A percentile compares a stretch with the other conserved stretches of the same genome.
Conservation (phyloP, 2,329 filamentous ascomycete genomes). For the Mariannaea sp. region DNA sequence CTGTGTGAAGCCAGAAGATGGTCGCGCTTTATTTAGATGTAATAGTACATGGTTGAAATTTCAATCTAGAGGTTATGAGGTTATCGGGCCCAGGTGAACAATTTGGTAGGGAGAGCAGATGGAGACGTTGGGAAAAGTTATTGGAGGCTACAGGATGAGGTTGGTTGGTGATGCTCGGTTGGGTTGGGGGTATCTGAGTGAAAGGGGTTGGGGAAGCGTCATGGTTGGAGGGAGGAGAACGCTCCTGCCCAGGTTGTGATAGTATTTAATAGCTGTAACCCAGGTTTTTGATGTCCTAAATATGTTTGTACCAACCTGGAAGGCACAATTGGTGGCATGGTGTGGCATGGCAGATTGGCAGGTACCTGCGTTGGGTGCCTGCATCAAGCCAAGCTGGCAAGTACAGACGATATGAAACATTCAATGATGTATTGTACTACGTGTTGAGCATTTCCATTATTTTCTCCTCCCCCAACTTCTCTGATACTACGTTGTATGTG, state of each 20-base stretch:
- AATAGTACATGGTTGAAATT: constrained; percentile 4
- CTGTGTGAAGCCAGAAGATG: neutral
- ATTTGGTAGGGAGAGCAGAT: neutral
- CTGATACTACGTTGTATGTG: too few species aligned
- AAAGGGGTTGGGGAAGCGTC: too few species aligned
- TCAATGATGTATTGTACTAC: too few species aligned
- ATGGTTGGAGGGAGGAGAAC: constrained; percentile 1
- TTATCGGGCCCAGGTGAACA: too few species aligned
- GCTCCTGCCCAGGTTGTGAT: neutral
- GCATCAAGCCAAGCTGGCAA: too few species aligned
- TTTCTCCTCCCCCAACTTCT: too few species aligned
- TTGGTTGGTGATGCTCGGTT: neutral
- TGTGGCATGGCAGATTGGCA: neutral
- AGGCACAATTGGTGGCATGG: neutral
- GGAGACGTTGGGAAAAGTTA: neutral
- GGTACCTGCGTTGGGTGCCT: neutral
- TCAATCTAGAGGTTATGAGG: neutral
- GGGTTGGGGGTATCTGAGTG: neutral
- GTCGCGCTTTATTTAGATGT: constrained; percentile 5
- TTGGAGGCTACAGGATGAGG: constrained; percentile 3
- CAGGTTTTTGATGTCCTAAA: too few species aligned
- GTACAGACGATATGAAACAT: too few species aligned
- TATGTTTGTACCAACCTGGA: neutral
- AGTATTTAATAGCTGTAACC: too few species aligned
- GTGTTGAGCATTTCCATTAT: too few species aligned